Conservation (phyloP, 768 basidiomycete species). For the Boletus pseudo-olivaceus region DNA sequence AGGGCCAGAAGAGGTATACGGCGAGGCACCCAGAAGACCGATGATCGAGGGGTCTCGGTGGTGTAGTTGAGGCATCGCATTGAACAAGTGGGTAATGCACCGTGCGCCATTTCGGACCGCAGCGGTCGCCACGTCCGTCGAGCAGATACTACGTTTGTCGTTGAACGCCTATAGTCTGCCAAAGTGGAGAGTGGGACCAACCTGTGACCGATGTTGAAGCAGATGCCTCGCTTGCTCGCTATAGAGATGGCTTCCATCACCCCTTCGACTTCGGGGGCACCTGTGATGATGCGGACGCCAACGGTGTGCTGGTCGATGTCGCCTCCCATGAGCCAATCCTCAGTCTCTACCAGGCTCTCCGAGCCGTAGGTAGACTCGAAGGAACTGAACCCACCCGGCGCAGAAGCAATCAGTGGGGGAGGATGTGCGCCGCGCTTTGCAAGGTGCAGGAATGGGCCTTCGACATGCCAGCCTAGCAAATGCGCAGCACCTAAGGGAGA, state of each 20-base stretch:
- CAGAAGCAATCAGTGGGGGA: constrained; percentile 57
- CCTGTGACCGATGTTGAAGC: constrained; percentile 91
- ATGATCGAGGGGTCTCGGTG: constrained; percentile 92
- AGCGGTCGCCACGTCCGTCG: constrained; percentile 65
- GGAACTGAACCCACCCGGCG: constrained; percentile 58
- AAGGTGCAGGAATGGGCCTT: constrained; percentile 83
- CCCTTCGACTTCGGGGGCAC: constrained; percentile 83
- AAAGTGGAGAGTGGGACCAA: constrained; percentile 25
- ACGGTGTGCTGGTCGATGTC: constrained; percentile 29
- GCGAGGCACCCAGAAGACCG: constrained; percentile 78
- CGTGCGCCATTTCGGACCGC: constrained; percentile 72
- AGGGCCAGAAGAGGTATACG: constrained; percentile 47
- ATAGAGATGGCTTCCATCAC: constrained; percentile 68
- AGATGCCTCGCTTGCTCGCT: constrained; percentile 60
- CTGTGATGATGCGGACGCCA: constrained; percentile 78
- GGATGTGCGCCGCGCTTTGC: constrained; percentile 85
- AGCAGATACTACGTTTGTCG: constrained; percentile 53
- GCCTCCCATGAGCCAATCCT: constrained; percentile 63
- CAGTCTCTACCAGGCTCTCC: constrained; percentile 56
- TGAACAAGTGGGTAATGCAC: constrained; percentile 92
- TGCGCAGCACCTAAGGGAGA: constrained; percentile 62
- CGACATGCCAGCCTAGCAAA: constrained; percentile 85
- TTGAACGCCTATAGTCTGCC: constrained; percentile 1
- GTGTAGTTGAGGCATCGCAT: constrained; percentile 87
- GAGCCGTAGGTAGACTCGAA: constrained; percentile 75